Evolutionary conservation across 768 basidiomycete genomes (phyloP).

Genomic region (Trametes meyenii): DNA sequence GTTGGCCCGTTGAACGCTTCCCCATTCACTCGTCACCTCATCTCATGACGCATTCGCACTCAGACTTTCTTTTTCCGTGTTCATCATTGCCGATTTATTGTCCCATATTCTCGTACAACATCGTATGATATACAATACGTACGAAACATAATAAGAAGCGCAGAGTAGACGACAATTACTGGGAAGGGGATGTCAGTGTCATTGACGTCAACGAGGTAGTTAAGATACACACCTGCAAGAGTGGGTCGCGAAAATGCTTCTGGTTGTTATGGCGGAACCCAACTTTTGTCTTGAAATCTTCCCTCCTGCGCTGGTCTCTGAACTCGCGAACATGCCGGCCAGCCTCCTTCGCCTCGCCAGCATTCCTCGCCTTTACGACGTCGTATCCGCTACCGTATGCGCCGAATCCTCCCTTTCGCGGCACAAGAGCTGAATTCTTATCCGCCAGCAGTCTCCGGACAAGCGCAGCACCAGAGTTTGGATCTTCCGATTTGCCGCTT

Average conservation of each 20-base stretch:
- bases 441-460: conserved; percentile 80
- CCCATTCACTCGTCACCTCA: not conserved
- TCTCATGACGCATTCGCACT: conserved; percentile 13
- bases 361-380: conserved; percentile 88
- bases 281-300: conserved; percentile 85
- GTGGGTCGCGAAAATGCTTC: conserved; percentile 84
- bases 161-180: conserved; percentile 19
- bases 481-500: conserved; percentile 53
- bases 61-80: conserved; percentile 12
- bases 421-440: conserved; percentile 84
- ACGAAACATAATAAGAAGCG: conserved; percentile 15
- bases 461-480: conserved; percentile 72
- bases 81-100: conserved; percentile 4
- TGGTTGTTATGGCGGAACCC: conserved; percentile 82
- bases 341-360: conserved; percentile 94
- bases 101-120: not conserved
- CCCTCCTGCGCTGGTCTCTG: conserved; percentile 74
- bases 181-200: conserved; percentile 7
- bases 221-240: conserved; percentile 48
- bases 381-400: conserved; percentile 82
- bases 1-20: not conserved
- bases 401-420: conserved; percentile 83
- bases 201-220: not conserved
- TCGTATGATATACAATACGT: conserved; percentile 24
- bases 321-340: conserved; percentile 84